Conservation (phyloP, 805 yeast species). For the Candida loeiensis region DNA sequence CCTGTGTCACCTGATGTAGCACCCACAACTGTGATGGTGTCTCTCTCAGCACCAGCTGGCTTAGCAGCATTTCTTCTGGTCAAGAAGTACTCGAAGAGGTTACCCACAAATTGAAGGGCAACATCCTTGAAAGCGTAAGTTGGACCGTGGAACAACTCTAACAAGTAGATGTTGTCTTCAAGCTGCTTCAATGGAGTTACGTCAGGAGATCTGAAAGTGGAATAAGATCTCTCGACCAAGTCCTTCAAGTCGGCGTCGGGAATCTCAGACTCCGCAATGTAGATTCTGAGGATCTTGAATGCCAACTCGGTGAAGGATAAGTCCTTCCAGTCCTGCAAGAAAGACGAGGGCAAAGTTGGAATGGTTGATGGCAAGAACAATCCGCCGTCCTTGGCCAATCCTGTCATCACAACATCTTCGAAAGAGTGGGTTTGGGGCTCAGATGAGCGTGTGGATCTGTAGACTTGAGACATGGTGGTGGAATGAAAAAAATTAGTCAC, state of each 20-base stretch:
- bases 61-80: slow-evolving; percentile 62
- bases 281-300: slow-evolving; percentile 75
- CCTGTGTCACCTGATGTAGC: slow-evolving; percentile 99
- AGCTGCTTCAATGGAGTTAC: slow-evolving; percentile 81
- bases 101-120: slow-evolving; percentile 96
- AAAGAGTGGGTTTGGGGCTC: slow-evolving; percentile 53
- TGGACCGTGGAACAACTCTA: slow-evolving; percentile 98
- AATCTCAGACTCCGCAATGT: slow-evolving; percentile 70
- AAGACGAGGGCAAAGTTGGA: slow-evolving; percentile 60
- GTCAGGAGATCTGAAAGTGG: slow-evolving; percentile 84
- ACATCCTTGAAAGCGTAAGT: slow-evolving; percentile 99
- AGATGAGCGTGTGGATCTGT: slow-evolving; percentile 77
- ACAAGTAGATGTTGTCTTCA: slow-evolving; percentile 59
- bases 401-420: slow-evolving; percentile 82
- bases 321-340: slow-evolving; percentile 65
- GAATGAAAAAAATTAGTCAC: slow-evolving; percentile 3
- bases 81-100: slow-evolving; percentile 89
- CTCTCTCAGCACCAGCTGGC: slow-evolving; percentile 54
- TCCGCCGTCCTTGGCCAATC: slow-evolving; percentile 96
- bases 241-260: slow-evolving; percentile 61
- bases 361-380: slow-evolving; percentile 82
- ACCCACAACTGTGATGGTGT: slow-evolving; percentile 91
- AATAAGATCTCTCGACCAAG: slow-evolving; percentile 69
- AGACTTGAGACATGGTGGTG: slow-evolving; percentile 46
- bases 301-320: slow-evolving; percentile 84